Percentiles rank a stretch among this genome's conserved stretches.
phyloP scores from a whole-genome alignment of 2,329 filamentous ascomycete genomes.

The Fusarium tuaranense region DNA sequence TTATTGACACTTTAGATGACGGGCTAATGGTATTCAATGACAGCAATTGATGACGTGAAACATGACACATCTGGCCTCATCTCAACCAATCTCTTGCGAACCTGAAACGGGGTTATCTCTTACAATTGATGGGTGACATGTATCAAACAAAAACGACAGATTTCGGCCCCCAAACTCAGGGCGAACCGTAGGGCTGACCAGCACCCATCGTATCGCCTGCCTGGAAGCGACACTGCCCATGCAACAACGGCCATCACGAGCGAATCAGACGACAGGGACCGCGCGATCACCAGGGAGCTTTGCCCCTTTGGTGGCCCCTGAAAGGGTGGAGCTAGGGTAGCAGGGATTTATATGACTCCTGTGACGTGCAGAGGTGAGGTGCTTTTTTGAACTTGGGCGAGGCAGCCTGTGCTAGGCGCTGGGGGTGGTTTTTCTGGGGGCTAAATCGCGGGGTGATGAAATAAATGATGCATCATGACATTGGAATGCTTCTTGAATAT shows the following conservation, averaged over 20 bases:
- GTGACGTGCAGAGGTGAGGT: slow-evolving; percentile 22
- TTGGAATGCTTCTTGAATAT: background rate
- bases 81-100: background rate
- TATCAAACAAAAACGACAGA: background rate
- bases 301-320: slow-evolving; percentile 17
- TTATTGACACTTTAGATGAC: background rate
- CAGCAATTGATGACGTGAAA: background rate
- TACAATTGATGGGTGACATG: background rate
- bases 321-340: slow-evolving; percentile 23
- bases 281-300: slow-evolving; percentile 21
- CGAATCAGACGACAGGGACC: slow-evolving; percentile 37
- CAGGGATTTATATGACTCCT: slow-evolving; percentile 14
- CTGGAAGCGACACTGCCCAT: slow-evolving; percentile 45
- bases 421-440: background rate
- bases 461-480: background rate
- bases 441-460: background rate
- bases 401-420: slow-evolving; percentile 15
- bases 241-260: slow-evolving; percentile 48
- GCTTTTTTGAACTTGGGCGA: slow-evolving; percentile 15
- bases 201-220: slow-evolving; percentile 32
- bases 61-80: background rate
- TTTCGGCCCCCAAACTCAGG: slow-evolving; percentile 1
- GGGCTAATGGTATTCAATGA: background rate
- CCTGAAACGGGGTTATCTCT: background rate
- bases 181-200: slow-evolving; percentile 42